Evolutionary conservation across 768 basidiomycete species (phyloP).

Genomic region (Psilocybe tampanensis): DNA sequence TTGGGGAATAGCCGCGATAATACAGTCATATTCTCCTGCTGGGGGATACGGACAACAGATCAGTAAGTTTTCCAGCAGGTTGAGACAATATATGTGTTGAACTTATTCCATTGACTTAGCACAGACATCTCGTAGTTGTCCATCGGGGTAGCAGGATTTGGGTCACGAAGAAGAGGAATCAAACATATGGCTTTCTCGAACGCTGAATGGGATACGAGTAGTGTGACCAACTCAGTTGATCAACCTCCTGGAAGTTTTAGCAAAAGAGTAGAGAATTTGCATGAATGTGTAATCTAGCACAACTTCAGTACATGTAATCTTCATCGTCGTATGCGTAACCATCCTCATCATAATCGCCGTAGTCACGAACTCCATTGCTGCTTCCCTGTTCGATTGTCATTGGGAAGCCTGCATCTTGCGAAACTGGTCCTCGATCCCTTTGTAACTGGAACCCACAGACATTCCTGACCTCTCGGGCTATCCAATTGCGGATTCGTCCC

Average conservation of each 20-base stretch:
- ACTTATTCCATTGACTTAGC: neutral
- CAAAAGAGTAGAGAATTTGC: no score
- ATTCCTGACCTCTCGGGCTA: neutral
- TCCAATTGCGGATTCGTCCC: neutral
- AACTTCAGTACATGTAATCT: no score
- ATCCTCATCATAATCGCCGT: neutral
- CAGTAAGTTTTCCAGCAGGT: neutral
- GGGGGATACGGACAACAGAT: neutral
- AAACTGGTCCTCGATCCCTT: neutral
- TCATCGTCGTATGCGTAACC: no score
- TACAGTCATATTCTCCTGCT: neutral
- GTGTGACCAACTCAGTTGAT: no score
- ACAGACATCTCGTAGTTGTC: no score
- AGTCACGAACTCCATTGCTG: no score
- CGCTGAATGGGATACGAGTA: neutral
- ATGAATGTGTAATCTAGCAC: no score
- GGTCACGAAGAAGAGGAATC: neutral
- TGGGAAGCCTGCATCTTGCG: neutral
- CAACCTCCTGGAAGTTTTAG: neutral
- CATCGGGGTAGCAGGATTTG: neutral
- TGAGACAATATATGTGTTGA: neutral
- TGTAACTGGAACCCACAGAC: neutral
- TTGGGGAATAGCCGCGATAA: conserved; percentile 14
- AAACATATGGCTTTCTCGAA: neutral
- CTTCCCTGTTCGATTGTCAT: neutral